These are phyloP conservation scores for Xerocomus spinulosus DNA, from an alignment of 768 basidiomycete genomes.

Conservation along the genomic window DNA sequence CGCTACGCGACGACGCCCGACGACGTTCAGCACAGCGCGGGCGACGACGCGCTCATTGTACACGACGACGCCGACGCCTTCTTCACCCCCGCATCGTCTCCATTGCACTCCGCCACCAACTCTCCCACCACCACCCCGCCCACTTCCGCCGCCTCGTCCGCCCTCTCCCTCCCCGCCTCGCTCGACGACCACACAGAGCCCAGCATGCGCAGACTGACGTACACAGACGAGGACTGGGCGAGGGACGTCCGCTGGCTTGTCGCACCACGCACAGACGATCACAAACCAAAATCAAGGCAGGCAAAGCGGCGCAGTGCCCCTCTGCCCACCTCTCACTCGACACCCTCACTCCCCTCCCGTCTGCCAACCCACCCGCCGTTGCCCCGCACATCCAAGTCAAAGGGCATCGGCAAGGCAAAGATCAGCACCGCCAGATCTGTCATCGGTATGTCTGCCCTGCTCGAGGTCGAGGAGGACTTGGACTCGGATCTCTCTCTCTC, in stretches of 20 bases:
- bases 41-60: background rate
- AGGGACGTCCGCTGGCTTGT: conserved; percentile 65
- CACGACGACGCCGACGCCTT: conserved; percentile 41
- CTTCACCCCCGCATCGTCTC: conserved; percentile 39
- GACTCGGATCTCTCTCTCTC: conserved; percentile 21
- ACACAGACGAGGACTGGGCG: conserved; percentile 61
- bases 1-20: conserved; percentile 39
- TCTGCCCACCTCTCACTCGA: conserved; percentile 18
- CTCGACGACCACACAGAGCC: conserved; percentile 26
- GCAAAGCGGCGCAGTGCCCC: conserved; percentile 19
- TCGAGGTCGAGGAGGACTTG: conserved; percentile 50
- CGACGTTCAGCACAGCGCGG: no score
- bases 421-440: conserved; percentile 40
- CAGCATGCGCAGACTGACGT: conserved; percentile 32
- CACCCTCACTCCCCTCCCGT: conserved; percentile 19
- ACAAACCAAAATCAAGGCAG: conserved; percentile 20
- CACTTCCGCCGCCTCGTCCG: conserved; percentile 29
- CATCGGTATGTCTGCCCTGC: conserved; percentile 48
- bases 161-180: conserved; percentile 26
- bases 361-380: conserved; percentile 10
- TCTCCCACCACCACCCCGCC: conserved; percentile 22
- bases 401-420: conserved; percentile 25
- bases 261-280: conserved; percentile 25
- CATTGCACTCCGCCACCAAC: conserved; percentile 13
- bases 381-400: conserved; percentile 21